Evolutionary conservation across 1,284 basidiomycete species (phyloP).

Genomic region (Ceratobasidium theobromae): DNA sequence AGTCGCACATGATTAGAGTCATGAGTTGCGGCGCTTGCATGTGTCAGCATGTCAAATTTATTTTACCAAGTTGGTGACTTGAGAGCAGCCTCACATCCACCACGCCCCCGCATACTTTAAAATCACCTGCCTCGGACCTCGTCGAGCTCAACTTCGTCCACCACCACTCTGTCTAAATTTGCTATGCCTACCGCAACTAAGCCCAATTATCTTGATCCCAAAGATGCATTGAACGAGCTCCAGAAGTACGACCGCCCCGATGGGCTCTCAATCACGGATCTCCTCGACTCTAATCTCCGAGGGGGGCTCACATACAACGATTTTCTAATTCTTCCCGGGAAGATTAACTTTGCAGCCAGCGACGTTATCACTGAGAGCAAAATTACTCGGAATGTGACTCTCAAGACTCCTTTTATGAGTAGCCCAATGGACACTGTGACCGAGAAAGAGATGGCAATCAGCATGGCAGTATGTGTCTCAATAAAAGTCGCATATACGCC

Average conservation of each 20-base stretch:
- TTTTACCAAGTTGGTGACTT: conserved; percentile 11
- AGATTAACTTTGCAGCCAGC: conserved; percentile 88
- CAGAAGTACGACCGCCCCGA: conserved; percentile 71
- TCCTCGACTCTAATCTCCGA: conserved; percentile 87
- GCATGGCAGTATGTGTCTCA: conserved; percentile 72
- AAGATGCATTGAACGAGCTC: conserved; percentile 71
- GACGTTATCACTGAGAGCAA: conserved; percentile 82
- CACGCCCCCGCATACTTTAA: not conserved
- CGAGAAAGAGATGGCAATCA: conserved; percentile 95
- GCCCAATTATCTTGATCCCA: conserved; percentile 54
- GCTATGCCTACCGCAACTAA: conserved; percentile 16
- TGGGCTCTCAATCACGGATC: conserved; percentile 82
- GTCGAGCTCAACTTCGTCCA: not conserved
- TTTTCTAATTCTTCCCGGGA: conserved; percentile 91
- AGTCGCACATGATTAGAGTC: not conserved
- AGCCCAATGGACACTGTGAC: conserved; percentile 99
- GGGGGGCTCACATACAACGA: conserved; percentile 98
- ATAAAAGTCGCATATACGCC: not conserved
- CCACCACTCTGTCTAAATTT: not conserved
- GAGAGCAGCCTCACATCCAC: not conserved
- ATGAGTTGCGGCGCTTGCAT: too few relatives aligned
- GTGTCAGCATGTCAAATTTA: conserved; percentile 20
- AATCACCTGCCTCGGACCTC: not conserved
- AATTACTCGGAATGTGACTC: conserved; percentile 87
- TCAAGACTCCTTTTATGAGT: conserved; percentile 97